Base-by-base conservation (phyloP, 768 basidiomycete genomes). In the Kwoniella shandongensis region DNA sequence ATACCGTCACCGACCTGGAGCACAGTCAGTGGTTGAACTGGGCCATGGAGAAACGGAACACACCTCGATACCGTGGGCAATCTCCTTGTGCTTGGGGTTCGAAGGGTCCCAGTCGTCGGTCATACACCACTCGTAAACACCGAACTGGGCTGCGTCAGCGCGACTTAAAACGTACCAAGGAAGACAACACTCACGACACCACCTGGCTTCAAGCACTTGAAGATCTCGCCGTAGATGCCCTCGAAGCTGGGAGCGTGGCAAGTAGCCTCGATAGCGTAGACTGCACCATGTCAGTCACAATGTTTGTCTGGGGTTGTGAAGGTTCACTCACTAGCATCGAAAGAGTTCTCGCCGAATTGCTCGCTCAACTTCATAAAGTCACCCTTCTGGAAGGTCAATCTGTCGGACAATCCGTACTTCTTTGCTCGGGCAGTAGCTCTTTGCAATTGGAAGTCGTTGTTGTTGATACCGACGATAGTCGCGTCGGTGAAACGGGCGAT, bases 101-200 rank as follows among this genome's bases (percentile, higher is more conserved):
- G 44, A 87, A 83, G 36, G 88, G 83, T 78, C 97, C 88, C 89
- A 93, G 2, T 78, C 75, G 76, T 97, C 92, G 18, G 96, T 97
- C 96, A 99, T 97, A 78, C 86, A 87, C 94, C 94, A 99, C 76
- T 98, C 96, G 78, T 98, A 99, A 35, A 98, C 88, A 72, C 93
- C 94, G 77, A 96, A 96, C 88, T 93, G 60, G 0, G 38, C 23
- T 29, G 59, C 8, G 48, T 35, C 29, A 54, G 44, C n/a, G 27
- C 12, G 15, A 5, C 2, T 6, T 11, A 3, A 35, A n/a, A 26
- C 15, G 49, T 8, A 23, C 17, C 20, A 48, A 30, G 5, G 12
- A 1, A n/a, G n/a, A n/a, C n/a, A n/a, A 1, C 36, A 83, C 89
- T 75, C 73, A 93, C 91, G 20, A 88, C 81, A 62, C 94, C 94